Percentiles rank a stretch among this genome's conserved stretches.
phyloP scores from a whole-genome alignment of 1,284 basidiomycete genomes.

The Sporisorium graminicola region DNA sequence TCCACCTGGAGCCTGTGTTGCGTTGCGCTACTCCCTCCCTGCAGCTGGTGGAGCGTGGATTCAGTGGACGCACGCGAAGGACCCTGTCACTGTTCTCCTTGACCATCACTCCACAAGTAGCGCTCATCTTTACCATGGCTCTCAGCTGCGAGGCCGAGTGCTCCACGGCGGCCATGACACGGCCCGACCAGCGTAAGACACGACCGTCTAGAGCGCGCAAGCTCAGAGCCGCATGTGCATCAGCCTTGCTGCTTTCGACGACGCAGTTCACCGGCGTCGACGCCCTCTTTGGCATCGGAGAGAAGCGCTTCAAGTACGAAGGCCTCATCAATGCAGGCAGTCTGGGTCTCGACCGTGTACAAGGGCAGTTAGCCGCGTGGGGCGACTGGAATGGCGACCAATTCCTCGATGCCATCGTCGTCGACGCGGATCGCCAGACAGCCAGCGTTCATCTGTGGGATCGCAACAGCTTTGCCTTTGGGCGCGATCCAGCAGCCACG shows the following conservation, averaged over 20 bases:
- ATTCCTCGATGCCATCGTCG: conserved; percentile 82
- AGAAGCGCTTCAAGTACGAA: conserved; percentile 84
- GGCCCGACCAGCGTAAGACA: background rate
- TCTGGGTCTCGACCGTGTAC: conserved; percentile 78
- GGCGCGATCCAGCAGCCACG: conserved; percentile 72
- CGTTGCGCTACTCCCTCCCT: background rate
- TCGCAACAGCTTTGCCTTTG: conserved; percentile 77
- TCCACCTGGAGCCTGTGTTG: conserved; percentile 23
- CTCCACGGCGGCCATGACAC: conserved; percentile 24
- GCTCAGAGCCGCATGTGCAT: conserved; percentile 23
- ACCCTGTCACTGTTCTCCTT: conserved; percentile 18
- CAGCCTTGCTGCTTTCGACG: conserved; percentile 30
- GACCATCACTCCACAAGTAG: background rate
- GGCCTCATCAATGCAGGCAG: conserved; percentile 83
- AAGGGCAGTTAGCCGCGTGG: conserved; percentile 83
- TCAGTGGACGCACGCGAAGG: conserved; percentile 3
- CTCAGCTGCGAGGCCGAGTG: conserved; percentile 39
- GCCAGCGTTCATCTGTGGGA: conserved; percentile 85
- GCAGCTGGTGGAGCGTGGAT: conserved; percentile 1
- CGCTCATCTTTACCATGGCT: conserved; percentile 11
- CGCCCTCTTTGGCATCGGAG: conserved; percentile 56
- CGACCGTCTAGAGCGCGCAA: conserved; percentile 17
- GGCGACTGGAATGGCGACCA: conserved; percentile 92
- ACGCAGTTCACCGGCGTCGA: conserved; percentile 16
- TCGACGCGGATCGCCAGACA: conserved; percentile 80